Evolutionary conservation across 257 asterid species (phyloP).

Genomic region (Solanum gandarillasii): DNA sequence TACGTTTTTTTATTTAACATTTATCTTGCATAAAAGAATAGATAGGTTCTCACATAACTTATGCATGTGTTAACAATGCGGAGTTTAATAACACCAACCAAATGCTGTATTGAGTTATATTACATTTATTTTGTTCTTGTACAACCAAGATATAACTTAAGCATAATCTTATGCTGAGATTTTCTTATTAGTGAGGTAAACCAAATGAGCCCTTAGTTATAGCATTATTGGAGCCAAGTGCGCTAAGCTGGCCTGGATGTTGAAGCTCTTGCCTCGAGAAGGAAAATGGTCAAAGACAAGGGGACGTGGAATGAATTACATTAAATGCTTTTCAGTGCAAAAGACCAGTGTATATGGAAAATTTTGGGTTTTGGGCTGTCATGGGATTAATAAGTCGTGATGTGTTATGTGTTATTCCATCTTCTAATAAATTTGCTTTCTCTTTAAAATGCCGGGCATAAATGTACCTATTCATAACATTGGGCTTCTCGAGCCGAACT

Average conservation of each 20-base stretch:
- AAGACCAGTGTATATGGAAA: too few relatives aligned
- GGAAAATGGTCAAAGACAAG: neutral
- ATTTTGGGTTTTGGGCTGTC: too few relatives aligned
- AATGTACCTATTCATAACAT: neutral
- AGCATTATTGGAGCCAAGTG: neutral
- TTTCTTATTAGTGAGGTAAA: neutral
- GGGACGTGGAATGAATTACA: neutral
- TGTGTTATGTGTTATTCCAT: too few relatives aligned
- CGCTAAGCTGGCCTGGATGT: neutral
- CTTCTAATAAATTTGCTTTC: neutral
- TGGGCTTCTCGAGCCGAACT: too few relatives aligned
- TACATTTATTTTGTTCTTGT: neutral
- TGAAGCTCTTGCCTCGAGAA: neutral
- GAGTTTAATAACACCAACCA: neutral
- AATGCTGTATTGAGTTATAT: neutral
- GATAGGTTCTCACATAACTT: neutral
- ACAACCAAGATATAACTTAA: neutral
- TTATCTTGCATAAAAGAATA: neutral
- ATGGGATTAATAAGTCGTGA: too few relatives aligned
- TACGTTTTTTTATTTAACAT: neutral
- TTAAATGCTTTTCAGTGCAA: too few relatives aligned
- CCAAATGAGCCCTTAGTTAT: neutral
- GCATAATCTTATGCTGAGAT: neutral
- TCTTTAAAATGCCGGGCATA: neutral
- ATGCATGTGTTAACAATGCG: neutral